phyloP scores from a whole-genome alignment of 805 yeast species.

The Pichia manshurica region DNA sequence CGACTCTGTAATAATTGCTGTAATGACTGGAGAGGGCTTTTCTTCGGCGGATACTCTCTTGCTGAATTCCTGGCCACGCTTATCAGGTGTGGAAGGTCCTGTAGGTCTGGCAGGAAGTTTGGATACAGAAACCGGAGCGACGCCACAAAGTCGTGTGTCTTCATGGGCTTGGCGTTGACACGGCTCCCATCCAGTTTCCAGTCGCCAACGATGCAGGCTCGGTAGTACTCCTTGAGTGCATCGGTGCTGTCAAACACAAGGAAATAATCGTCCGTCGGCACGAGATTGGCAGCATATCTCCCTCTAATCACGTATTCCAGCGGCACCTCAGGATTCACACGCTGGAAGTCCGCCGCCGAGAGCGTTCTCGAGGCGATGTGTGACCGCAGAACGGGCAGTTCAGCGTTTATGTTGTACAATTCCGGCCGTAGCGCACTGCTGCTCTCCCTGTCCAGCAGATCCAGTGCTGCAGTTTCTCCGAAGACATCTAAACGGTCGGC shows the following conservation, averaged over 20 bases:
- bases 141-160: constrained; percentile 35
- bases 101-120: too few species aligned
- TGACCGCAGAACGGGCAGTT: constrained; percentile 3
- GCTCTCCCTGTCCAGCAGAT: neutral
- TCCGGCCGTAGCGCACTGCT: neutral
- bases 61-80: too few species aligned
- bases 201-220: neutral
- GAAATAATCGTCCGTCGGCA: constrained; percentile 45
- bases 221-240: neutral
- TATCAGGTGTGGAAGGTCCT: too few species aligned
- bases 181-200: constrained; percentile 33
- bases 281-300: constrained; percentile 41
- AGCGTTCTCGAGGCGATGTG: neutral
- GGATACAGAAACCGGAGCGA: constrained; percentile 20
- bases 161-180: constrained; percentile 30
- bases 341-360: neutral
- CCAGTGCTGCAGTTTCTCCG: too few species aligned
- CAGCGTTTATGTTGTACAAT: neutral
- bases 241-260: constrained; percentile 42
- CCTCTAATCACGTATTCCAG: constrained; percentile 36
- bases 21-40: neutral
- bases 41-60: too few species aligned
- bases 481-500: too few species aligned
- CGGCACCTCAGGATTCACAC: neutral
- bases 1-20: neutral